Evolutionary conservation across 768 basidiomycete species (phyloP).

Genomic region (Psilocybe azurescens): DNA sequence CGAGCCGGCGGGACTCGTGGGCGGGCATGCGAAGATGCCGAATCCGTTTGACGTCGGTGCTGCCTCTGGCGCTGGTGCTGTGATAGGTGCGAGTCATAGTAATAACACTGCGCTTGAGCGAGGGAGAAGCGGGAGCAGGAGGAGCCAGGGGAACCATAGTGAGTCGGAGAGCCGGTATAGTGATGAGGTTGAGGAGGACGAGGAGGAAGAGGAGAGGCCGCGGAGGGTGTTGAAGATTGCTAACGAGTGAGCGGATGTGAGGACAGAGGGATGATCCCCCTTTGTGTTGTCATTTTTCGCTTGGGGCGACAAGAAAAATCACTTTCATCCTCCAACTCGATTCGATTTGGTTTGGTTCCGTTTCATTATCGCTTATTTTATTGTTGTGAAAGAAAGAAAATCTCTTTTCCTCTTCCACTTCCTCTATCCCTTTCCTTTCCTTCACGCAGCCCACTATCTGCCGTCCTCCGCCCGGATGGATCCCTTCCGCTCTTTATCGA

Average conservation of each 20-base stretch:
- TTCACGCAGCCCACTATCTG: too few relatives aligned
- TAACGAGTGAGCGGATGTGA: background rate
- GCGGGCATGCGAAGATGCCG: background rate
- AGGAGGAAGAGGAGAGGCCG: background rate
- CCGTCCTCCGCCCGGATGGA: too few relatives aligned
- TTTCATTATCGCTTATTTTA: too few relatives aligned
- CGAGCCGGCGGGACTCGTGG: background rate
- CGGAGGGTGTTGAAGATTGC: slow-evolving; percentile 2
- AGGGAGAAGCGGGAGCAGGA: background rate
- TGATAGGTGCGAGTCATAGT: background rate
- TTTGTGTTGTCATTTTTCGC: too few relatives aligned
- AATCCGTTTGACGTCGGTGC: background rate
- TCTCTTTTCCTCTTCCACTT: too few relatives aligned
- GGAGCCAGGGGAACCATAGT: background rate
- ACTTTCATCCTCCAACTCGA: too few relatives aligned
- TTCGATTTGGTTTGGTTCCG: too few relatives aligned
- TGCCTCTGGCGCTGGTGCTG: background rate
- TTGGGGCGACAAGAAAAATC: too few relatives aligned
- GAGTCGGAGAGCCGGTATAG: slow-evolving; percentile 1
- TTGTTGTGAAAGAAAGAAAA: too few relatives aligned
- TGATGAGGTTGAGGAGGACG: background rate
- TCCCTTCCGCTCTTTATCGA: too few relatives aligned
- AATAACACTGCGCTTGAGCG: background rate
- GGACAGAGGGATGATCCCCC: too few relatives aligned
- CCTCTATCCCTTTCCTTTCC: too few relatives aligned